These are phyloP conservation scores for Didymella segeticola DNA, from an alignment of 2,329 filamentous ascomycete species.

Conservation along the genomic window DNA sequence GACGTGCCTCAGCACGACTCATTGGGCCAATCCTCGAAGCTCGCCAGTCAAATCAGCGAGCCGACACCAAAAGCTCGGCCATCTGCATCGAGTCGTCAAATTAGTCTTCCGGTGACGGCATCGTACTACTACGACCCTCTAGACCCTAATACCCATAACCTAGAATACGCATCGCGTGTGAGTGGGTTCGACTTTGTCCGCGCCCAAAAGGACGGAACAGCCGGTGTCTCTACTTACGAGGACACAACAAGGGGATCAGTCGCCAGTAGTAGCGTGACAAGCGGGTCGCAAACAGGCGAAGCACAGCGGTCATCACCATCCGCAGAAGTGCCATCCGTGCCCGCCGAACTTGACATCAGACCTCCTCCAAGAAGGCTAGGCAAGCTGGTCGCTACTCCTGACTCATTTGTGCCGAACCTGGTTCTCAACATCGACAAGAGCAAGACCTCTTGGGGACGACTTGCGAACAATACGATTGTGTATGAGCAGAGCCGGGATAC, in stretches of 20 bases:
- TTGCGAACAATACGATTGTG: conserved; percentile 69
- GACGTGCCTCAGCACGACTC: conserved; percentile 45
- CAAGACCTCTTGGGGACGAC: conserved; percentile 79
- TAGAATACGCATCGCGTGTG: conserved; percentile 55
- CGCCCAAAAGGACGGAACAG: conserved; percentile 24
- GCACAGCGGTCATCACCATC: conserved; percentile 25
- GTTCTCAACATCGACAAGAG: conserved; percentile 69
- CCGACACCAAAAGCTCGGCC: conserved; percentile 47
- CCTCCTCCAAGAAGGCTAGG: conserved; percentile 61
- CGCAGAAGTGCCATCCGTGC: conserved; percentile 29
- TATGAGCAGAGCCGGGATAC: conserved; percentile 69
- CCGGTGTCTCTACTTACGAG: conserved; percentile 32
- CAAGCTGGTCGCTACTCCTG: conserved; percentile 68
- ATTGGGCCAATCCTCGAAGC: conserved; percentile 31
- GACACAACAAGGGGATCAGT: conserved; percentile 40
- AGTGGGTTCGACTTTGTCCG: conserved; percentile 53
- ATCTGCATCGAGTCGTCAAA: conserved; percentile 50
- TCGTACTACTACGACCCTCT: conserved; percentile 55
- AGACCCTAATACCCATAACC: conserved; percentile 54
- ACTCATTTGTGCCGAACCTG: conserved; percentile 70
- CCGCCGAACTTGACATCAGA: conserved; percentile 41
- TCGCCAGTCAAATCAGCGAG: conserved; percentile 44
- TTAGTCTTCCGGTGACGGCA: conserved; percentile 52
- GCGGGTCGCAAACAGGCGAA: conserved; percentile 21
- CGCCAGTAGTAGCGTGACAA: conserved; percentile 25